Conservation (phyloP, 805 yeast genomes). For the Tetrapisispora arboricola region DNA sequence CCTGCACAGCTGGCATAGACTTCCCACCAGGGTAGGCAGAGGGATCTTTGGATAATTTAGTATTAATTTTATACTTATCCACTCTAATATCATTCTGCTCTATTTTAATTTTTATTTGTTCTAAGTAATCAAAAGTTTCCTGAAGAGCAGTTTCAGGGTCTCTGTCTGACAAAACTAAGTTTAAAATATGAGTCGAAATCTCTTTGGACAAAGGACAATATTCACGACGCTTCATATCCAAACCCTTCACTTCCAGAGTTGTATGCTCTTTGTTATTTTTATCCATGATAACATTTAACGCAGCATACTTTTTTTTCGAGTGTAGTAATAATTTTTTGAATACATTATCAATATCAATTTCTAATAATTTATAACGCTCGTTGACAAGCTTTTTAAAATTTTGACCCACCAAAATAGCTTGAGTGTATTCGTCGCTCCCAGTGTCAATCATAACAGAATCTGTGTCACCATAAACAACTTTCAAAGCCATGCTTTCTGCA, state of each 20-base stretch:
- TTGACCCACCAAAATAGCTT: conserved; percentile 74
- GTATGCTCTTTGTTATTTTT: conserved; percentile 48
- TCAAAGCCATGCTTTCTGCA: conserved; percentile 73
- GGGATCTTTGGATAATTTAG: conserved; percentile 86
- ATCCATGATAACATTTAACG: conserved; percentile 50
- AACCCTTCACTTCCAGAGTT: conserved; percentile 81
- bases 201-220: conserved; percentile 89
- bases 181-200: conserved; percentile 63
- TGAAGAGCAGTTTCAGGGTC: conserved; percentile 70
- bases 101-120: conserved; percentile 46
- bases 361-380: conserved; percentile 76
- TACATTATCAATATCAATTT: conserved; percentile 90
- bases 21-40: conserved; percentile 70
- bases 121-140: conserved; percentile 64
- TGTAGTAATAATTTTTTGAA: conserved; percentile 76
- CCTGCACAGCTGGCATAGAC: conserved; percentile 81
- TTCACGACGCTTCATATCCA: conserved; percentile 96
- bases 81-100: conserved; percentile 51
- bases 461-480: conserved; percentile 96
- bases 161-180: conserved; percentile 56
- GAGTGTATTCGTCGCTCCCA: conserved; percentile 54
- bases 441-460: conserved; percentile 99
- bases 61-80: conserved; percentile 67
- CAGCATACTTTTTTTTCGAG: conserved; percentile 97
- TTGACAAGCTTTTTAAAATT: conserved; percentile 79